Conservation (phyloP, 2,329 filamentous ascomycete genomes). For the Trichophyton simii region DNA sequence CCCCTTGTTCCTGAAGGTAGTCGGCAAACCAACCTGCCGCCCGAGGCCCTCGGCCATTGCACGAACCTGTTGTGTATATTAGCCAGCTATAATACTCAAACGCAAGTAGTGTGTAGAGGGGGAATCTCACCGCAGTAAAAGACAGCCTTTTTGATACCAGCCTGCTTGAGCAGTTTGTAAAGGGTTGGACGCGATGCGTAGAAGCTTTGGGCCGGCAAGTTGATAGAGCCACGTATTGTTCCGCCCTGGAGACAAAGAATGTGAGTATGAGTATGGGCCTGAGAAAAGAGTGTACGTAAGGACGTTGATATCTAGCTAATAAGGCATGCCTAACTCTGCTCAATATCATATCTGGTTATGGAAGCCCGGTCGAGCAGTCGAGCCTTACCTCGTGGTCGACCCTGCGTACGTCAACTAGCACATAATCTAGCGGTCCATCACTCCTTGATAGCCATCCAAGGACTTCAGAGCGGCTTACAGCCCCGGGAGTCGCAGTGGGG, state of each 20-base stretch:
- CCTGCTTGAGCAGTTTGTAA: constrained; percentile 22
- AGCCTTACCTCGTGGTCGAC: constrained; percentile 34
- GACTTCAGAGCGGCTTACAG: constrained; percentile 24
- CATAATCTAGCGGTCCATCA: constrained; percentile 21
- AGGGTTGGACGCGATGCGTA: constrained; percentile 27
- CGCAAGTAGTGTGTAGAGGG: not conserved
- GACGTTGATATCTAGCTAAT: too few species aligned
- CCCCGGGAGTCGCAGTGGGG: constrained; percentile 20
- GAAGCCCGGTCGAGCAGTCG: too few species aligned
- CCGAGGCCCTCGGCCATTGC: constrained; percentile 42
- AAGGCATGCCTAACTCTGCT: too few species aligned
- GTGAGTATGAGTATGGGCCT: not conserved
- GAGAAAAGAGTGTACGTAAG: too few species aligned
- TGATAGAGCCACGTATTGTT: constrained; percentile 46
- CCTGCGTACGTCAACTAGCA: constrained; percentile 38
- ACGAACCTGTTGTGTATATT: constrained; percentile 37
- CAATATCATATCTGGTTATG: too few species aligned
- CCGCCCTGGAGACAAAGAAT: constrained; percentile 38
- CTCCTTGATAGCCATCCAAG: constrained; percentile 26
- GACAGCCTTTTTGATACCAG: constrained; percentile 23
- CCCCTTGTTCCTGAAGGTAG: constrained; percentile 32
- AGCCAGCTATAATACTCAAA: not conserved
- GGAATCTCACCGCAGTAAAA: constrained; percentile 32
- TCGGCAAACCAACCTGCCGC: constrained; percentile 46
- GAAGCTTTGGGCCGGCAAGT: constrained; percentile 31